phyloP scores from a whole-genome alignment of 768 basidiomycete genomes.

The Rhizopogon salebrosus region DNA sequence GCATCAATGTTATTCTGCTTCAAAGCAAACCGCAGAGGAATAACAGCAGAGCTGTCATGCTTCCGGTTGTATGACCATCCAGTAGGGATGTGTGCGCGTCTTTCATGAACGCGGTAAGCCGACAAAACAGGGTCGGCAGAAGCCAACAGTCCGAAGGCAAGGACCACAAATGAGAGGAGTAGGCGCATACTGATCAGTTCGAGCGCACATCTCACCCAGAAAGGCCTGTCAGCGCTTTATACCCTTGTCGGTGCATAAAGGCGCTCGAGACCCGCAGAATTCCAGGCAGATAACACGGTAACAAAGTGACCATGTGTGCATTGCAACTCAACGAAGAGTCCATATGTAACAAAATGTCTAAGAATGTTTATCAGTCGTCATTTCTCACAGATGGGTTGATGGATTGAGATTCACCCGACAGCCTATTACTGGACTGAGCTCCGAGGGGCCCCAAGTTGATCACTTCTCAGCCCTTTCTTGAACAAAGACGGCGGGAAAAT shows the following conservation, averaged over 20 bases:
- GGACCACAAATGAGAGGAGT: background rate
- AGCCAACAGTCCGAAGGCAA: background rate
- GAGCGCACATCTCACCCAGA: background rate
- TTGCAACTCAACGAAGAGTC: background rate
- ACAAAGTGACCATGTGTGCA: background rate
- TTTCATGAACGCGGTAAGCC: constrained; percentile 38
- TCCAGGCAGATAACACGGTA: background rate
- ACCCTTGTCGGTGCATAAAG: background rate
- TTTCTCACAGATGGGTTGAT: background rate
- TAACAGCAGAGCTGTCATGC: constrained; percentile 26
- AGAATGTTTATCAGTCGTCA: background rate
- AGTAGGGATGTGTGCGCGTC: constrained; percentile 25
- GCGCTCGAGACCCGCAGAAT: background rate
- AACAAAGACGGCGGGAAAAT: background rate
- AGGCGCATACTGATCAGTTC: background rate
- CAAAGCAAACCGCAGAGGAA: constrained; percentile 49
- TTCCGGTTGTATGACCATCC: constrained; percentile 35
- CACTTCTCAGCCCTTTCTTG: background rate
- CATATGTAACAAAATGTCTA: background rate
- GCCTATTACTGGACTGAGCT: background rate
- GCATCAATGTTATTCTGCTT: constrained; percentile 40
- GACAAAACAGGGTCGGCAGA: constrained; percentile 16
- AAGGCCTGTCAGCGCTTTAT: background rate
- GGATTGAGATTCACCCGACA: background rate
- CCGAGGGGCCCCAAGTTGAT: background rate